A percentile compares a stretch with the other conserved stretches of the same genome.
These are phyloP conservation scores for Mucor mucedo DNA, from an alignment of 371 early-diverging fungal species.

Conservation along the genomic window DNA sequence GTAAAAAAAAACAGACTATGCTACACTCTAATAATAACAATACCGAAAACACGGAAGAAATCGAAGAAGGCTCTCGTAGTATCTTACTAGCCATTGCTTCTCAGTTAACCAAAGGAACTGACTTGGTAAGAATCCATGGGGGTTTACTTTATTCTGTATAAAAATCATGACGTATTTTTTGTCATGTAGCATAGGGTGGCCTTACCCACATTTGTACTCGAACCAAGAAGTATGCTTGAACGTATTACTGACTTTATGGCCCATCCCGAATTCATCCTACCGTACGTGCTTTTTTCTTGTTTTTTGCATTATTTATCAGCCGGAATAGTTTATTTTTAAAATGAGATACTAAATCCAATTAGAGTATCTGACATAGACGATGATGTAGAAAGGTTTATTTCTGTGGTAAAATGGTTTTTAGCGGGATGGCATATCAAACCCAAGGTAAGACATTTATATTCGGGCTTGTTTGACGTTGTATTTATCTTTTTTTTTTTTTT, in stretches of 20 bases:
- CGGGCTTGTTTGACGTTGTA: too few relatives aligned
- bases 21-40: constrained; percentile 28
- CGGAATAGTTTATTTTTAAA: not conserved
- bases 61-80: constrained; percentile 87
- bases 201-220: constrained; percentile 96
- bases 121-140: constrained; percentile 54
- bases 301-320: not conserved
- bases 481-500: not conserved
- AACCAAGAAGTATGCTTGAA: constrained; percentile 94
- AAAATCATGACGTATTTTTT: not conserved
- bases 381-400: constrained; percentile 84
- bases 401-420: constrained; percentile 88
- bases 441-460: constrained; percentile 59
- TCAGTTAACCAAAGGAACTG: constrained; percentile 90
- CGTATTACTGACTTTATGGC: constrained; percentile 95
- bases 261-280: constrained; percentile 87
- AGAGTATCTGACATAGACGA: constrained; percentile 70
- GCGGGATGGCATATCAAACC: constrained; percentile 98
- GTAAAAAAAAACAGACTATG: constrained; percentile 4
- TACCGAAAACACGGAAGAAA: constrained; percentile 73
- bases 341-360: not conserved
- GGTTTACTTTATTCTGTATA: not conserved
- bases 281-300: constrained; percentile 56
- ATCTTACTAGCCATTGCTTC: constrained; percentile 85
- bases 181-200: constrained; percentile 70